Conservation (phyloP, 139 green algal species). For the Diplosphaera chodatii region DNA sequence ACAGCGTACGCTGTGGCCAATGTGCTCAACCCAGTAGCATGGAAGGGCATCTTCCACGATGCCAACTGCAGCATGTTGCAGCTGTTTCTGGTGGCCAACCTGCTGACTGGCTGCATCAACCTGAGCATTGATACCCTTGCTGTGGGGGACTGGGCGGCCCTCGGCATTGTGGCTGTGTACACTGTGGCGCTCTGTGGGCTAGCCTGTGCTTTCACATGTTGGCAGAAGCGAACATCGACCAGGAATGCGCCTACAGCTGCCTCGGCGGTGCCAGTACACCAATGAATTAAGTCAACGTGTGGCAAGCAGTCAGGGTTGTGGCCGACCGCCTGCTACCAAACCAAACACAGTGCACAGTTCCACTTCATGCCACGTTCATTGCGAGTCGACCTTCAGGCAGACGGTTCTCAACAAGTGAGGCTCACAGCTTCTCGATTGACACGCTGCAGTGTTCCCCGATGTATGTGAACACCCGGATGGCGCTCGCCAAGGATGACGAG, state of each 20-base stretch:
- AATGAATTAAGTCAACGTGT: too few species aligned
- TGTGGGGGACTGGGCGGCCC: slow-evolving; percentile 14
- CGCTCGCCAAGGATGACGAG: background rate
- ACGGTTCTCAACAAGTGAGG: too few species aligned
- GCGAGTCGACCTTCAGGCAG: too few species aligned
- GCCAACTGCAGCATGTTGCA: slow-evolving; percentile 49
- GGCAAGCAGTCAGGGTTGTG: too few species aligned
- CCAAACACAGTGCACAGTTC: too few species aligned
- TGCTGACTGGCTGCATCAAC: slow-evolving; percentile 66
- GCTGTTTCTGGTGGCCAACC: slow-evolving; percentile 72
- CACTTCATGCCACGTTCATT: too few species aligned
- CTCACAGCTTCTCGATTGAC: too few species aligned
- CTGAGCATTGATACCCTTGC: slow-evolving; percentile 50
- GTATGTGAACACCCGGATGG: background rate
- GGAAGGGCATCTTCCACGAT: slow-evolving; percentile 16
- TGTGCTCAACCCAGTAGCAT: background rate
- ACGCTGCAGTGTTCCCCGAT: too few species aligned
- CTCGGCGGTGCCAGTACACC: too few species aligned
- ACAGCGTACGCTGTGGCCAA: background rate
- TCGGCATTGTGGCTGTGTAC: slow-evolving; percentile 25
- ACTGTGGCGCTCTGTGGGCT: slow-evolving; percentile 2
- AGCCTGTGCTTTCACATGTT: slow-evolving; percentile 11
- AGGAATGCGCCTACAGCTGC: too few species aligned
- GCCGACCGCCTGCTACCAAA: too few species aligned
- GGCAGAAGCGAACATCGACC: background rate